phyloP scores from a whole-genome alignment of 192 early-diverging fungal genomes.

The Coemansia sp. region DNA sequence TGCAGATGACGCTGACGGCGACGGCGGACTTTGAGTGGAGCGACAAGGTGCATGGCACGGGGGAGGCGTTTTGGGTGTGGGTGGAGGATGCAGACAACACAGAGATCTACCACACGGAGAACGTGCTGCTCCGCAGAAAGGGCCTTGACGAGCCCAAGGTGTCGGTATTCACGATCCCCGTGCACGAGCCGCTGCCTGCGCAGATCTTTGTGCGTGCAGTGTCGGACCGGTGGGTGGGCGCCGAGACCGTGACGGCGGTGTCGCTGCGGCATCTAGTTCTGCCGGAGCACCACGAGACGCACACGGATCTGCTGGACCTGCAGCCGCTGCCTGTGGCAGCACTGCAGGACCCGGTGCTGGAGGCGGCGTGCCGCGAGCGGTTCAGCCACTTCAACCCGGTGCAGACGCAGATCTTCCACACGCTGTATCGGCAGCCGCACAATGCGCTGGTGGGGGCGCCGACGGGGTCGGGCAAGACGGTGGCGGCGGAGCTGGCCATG shows the following conservation, averaged over 20 bases:
- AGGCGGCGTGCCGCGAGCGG: slow-evolving; percentile 78
- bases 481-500: slow-evolving; percentile 95
- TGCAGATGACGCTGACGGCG: slow-evolving; percentile 78
- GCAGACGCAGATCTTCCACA: slow-evolving; percentile 99
- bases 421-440: slow-evolving; percentile 79
- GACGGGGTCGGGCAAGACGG: slow-evolving; percentile 97
- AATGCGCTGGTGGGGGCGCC: slow-evolving; percentile 94
- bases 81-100: slow-evolving; percentile 87
- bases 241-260: slow-evolving; percentile 80
- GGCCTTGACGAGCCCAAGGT: slow-evolving; percentile 67
- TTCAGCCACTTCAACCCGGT: slow-evolving; percentile 98
- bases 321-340: slow-evolving; percentile 90
- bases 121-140: slow-evolving; percentile 75
- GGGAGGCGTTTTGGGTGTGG: slow-evolving; percentile 96
- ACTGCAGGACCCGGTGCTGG: slow-evolving; percentile 75
- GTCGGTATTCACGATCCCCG: slow-evolving; percentile 84
- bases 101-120: slow-evolving; percentile 92
- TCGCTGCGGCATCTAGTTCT: slow-evolving; percentile 92
- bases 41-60: slow-evolving; percentile 86
- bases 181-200: slow-evolving; percentile 87
- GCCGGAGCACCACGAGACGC: slow-evolving; percentile 78
- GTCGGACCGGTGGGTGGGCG: slow-evolving; percentile 94
- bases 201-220: slow-evolving; percentile 92
- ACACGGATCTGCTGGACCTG: slow-evolving; percentile 90
- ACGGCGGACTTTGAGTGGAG: slow-evolving; percentile 92